Conservation (phyloP, 495 filamentous ascomycete species). For the Hamigera avellanea region DNA sequence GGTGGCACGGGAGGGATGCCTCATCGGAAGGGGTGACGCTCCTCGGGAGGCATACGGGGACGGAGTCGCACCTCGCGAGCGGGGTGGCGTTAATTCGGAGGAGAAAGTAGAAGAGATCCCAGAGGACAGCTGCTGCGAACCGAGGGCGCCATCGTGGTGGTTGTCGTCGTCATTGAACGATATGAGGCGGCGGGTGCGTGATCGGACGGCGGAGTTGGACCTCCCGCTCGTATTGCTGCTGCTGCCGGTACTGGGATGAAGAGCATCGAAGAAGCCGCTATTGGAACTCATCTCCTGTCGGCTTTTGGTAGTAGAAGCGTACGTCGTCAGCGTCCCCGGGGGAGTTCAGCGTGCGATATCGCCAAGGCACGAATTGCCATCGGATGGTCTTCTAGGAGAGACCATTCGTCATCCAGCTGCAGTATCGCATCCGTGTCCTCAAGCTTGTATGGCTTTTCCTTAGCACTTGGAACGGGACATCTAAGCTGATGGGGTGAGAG, state of each 20-base stretch:
- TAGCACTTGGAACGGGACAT: not conserved
- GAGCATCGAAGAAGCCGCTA: slow-evolving; percentile 27
- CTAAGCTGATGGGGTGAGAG: not conserved
- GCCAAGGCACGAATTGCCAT: slow-evolving; percentile 33
- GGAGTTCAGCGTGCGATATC: slow-evolving; percentile 11
- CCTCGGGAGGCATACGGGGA: slow-evolving; percentile 34
- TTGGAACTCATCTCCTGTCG: slow-evolving; percentile 36
- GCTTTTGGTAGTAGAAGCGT: not conserved
- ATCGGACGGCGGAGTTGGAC: slow-evolving; percentile 28
- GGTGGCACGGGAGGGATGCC: slow-evolving; percentile 29
- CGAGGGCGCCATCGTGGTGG: slow-evolving; percentile 8
- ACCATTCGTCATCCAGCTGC: slow-evolving; percentile 32
- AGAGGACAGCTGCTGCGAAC: slow-evolving; percentile 20
- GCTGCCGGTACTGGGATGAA: slow-evolving; percentile 8
- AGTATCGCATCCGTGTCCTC: slow-evolving; percentile 21
- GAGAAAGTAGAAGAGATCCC: slow-evolving; percentile 20
- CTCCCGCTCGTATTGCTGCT: slow-evolving; percentile 16
- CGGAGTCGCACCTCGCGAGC: slow-evolving; percentile 29
- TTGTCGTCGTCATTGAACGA: slow-evolving; percentile 26
- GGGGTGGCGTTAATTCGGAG: slow-evolving; percentile 15
- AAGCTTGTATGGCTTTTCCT: too few relatives aligned
- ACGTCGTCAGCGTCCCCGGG: slow-evolving; percentile 11
- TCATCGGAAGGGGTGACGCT: slow-evolving; percentile 36
- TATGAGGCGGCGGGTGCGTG: slow-evolving; percentile 32
- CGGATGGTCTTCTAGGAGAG: slow-evolving; percentile 27